Evolutionary conservation across 1,284 basidiomycete genomes (phyloP).

Genomic region (Boletus semigastroideus): DNA sequence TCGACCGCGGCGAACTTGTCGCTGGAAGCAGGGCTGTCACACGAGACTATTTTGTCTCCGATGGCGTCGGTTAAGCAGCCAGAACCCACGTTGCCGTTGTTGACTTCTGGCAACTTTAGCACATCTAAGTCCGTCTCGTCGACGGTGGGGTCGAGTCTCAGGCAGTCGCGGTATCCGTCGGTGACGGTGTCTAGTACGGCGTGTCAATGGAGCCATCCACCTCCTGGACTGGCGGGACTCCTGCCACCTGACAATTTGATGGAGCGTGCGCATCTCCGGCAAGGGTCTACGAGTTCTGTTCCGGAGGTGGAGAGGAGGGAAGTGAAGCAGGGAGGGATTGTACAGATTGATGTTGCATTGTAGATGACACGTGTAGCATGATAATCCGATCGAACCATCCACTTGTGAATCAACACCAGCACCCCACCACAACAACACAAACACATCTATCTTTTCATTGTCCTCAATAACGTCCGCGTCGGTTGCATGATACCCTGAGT

Average conservation of each 20-base stretch:
- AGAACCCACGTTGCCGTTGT: conserved; percentile 17
- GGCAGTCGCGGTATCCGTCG: conserved; percentile 30
- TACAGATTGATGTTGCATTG: conserved; percentile 28
- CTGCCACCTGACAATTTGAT: conserved; percentile 8
- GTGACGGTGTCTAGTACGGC: conserved; percentile 22
- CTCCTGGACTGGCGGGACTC: conserved; percentile 26
- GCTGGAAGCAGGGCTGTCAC: conserved; percentile 15
- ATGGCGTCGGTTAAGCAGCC: conserved; percentile 5
- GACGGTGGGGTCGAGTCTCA: conserved; percentile 16
- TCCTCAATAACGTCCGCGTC: background rate
- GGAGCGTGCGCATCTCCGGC: conserved; percentile 24
- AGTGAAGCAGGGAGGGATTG: conserved; percentile 26
- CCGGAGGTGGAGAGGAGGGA: conserved; percentile 27
- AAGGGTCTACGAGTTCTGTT: conserved; percentile 13
- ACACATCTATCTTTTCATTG: background rate
- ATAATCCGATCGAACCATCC: conserved; percentile 30
- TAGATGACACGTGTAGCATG: conserved; percentile 24
- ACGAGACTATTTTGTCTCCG: conserved; percentile 10
- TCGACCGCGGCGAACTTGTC: conserved; percentile 10
- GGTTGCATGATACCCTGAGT: background rate
- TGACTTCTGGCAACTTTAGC: conserved; percentile 30
- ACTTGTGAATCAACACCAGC: background rate
- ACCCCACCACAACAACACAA: background rate
- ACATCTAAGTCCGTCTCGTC: conserved; percentile 23
- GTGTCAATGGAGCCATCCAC: conserved; percentile 29